phyloP scores from a whole-genome alignment of 1,284 basidiomycete genomes.

The Erythrobasidium hasegawianum region DNA sequence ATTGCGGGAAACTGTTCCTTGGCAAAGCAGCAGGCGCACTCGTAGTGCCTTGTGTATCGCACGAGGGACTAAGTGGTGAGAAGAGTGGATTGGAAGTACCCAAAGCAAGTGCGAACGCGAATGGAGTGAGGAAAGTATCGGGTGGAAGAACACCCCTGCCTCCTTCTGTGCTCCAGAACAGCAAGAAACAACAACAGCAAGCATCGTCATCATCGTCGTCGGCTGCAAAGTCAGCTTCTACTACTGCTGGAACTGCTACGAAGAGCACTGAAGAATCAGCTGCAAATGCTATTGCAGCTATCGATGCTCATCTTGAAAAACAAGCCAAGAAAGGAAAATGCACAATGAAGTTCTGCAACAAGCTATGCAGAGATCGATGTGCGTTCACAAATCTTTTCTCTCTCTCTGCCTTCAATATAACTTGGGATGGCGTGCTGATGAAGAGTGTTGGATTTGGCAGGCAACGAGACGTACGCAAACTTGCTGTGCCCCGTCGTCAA shows the following conservation, averaged over 20 bases:
- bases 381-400: too few species aligned
- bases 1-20: constrained; percentile 28
- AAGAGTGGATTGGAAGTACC: not conserved
- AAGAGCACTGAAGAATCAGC: not conserved
- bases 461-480: constrained; percentile 19
- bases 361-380: constrained; percentile 30
- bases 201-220: constrained; percentile 2
- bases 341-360: constrained; percentile 30
- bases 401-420: too few species aligned
- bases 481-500: constrained; percentile 31
- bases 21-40: constrained; percentile 9
- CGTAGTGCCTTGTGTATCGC: constrained; percentile 20
- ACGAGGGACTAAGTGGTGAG: constrained; percentile 9
- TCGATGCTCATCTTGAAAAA: not conserved
- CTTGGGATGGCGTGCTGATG: too few species aligned
- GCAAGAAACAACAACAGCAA: not conserved
- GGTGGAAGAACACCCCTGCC: too few species aligned
- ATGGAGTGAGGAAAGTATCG: not conserved
- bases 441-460: too few species aligned
- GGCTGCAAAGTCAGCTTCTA: too few species aligned
- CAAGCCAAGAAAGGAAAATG: constrained; percentile 6
- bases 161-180: not conserved
- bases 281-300: not conserved
- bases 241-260: constrained; percentile 1
- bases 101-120: not conserved